These are phyloP conservation scores for Isabelozyma rhagii DNA, from an alignment of 805 yeast genomes.

Conservation along the genomic window DNA sequence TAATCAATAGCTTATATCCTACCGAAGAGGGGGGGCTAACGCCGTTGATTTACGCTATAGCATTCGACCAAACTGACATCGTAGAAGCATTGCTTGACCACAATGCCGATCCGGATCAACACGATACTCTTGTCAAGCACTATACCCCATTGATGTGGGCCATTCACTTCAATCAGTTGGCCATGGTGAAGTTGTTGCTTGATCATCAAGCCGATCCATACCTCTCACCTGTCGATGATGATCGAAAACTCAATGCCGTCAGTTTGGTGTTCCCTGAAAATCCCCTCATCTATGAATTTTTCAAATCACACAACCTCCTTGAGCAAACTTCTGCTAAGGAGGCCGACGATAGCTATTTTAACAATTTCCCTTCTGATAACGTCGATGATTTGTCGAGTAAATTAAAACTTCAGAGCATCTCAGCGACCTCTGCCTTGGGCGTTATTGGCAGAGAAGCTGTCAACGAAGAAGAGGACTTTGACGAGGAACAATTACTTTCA, in stretches of 20 bases:
- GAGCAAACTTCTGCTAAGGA: conserved; percentile 11
- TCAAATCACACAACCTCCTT: conserved; percentile 48
- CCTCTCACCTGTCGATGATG: conserved; percentile 25
- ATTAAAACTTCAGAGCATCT: conserved; percentile 31
- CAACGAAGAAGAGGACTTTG: conserved; percentile 16
- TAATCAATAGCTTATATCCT: conserved; percentile 18
- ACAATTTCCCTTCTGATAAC: conserved; percentile 22
- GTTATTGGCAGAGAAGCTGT: conserved; percentile 5
- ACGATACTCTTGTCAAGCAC: conserved; percentile 45
- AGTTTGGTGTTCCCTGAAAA: conserved; percentile 56
- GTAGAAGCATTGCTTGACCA: conserved; percentile 46
- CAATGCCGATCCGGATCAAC: conserved; percentile 46
- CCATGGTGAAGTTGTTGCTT: conserved; percentile 54
- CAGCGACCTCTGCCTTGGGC: conserved; percentile 8
- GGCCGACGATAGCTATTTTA: conserved; percentile 11
- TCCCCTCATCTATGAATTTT: conserved; percentile 51
- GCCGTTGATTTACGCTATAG: conserved; percentile 49
- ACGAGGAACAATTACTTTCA: conserved; percentile 27
- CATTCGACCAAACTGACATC: conserved; percentile 46
- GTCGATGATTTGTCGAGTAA: conserved; percentile 32
- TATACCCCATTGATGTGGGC: conserved; percentile 89
- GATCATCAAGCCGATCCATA: conserved; percentile 64
- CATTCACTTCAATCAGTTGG: conserved; percentile 55
- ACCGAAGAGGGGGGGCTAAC: conserved; percentile 28
- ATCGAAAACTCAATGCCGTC: conserved; percentile 46